phyloP scores from a whole-genome alignment of 768 basidiomycete species.

The Erythrobasidium yunnanense region DNA sequence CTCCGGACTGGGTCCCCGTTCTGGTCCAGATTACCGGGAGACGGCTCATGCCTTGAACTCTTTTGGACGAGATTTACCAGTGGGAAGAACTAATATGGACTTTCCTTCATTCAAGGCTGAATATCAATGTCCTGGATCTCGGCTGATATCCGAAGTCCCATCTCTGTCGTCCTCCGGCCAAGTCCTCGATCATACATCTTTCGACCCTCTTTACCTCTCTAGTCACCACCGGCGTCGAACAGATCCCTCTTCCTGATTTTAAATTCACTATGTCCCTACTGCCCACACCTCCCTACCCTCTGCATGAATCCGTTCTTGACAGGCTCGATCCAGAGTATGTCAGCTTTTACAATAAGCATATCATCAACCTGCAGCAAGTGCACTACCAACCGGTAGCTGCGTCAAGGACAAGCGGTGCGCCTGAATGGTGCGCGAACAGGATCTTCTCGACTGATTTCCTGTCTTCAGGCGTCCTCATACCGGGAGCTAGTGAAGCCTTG shows the following conservation, averaged over 20 bases:
- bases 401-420: background rate
- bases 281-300: background rate
- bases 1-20: no score
- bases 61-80: no score
- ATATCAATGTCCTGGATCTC: no score
- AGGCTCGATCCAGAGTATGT: slow-evolving; percentile 14
- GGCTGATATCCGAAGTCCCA: no score
- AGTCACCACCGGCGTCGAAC: background rate
- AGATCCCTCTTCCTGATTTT: background rate
- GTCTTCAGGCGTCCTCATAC: background rate
- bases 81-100: no score
- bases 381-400: slow-evolving; percentile 7
- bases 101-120: no score
- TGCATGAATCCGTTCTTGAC: slow-evolving; percentile 5
- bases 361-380: slow-evolving; percentile 7
- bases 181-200: no score
- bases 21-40: no score
- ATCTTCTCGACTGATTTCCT: background rate
- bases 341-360: slow-evolving; percentile 1
- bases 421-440: background rate
- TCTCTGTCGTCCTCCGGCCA: no score
- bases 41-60: no score
- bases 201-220: background rate
- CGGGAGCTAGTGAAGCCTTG: background rate
- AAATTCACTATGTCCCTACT: background rate